Base-by-base conservation (phyloP, 1,284 basidiomycete genomes). In the Apiotrichum sp. region DNA sequence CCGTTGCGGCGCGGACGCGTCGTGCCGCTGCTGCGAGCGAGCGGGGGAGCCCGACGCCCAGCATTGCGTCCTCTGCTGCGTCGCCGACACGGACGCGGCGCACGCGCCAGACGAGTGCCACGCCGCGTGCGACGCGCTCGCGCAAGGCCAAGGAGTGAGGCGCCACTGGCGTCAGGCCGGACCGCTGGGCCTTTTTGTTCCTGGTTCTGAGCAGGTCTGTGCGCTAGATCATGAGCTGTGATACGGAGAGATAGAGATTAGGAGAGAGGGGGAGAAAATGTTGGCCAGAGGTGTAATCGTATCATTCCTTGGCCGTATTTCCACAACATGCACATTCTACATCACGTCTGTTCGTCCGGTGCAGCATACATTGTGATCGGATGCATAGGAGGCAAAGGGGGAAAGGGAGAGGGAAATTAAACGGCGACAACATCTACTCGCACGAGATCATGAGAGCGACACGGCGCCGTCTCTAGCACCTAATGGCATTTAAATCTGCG, bases 21-120 rank as follows among this genome's bases (percentile, higher is more conserved):
- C 55, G 61, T 11, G 55, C 58, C 3, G 65, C 55, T 7, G 52
- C 58, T 22, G 61, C 62, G 3, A 65, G 63, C 35, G 66, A 69
- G 51, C 50, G 58, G 8, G 69, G 66, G 5, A 70, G 66, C 61
- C 73, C 71, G 38, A 73, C 71, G 33, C 70, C 70, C 8, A 70
- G 69, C 57, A 52, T 67, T 10, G 66, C 61, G 33, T 59, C 58
- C 31, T 52, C 53, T 14, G 58, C 44, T 2, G 57, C 61, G 7
- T 52, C 53, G 50, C 39, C 42, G 44, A 14, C 13, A 11, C 31
- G 16, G 8, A 49, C 40, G 6, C 33, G 43, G 13, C 50, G 50
- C 14, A 33, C 50, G 29, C 50, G 50, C 43, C 36, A 52, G 29
- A 49, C 53, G 6, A 63, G 57, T 33, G 52, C 57, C n/a, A 67